Conservation (phyloP, 1,284 basidiomycete species). For the Ceratobasidium sp. region DNA sequence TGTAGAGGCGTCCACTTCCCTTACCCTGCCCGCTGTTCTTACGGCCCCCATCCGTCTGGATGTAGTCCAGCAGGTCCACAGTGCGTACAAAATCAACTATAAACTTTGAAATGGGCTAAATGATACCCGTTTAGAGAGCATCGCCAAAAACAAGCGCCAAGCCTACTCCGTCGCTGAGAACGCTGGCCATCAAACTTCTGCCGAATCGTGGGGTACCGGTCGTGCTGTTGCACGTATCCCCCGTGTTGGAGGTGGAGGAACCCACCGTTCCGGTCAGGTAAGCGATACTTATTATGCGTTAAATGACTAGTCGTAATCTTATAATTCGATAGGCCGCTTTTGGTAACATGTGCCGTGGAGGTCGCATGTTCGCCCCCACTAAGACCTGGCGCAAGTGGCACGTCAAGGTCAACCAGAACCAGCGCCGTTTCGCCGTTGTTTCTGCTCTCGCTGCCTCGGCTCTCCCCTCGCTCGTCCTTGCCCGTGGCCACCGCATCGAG, state of each 20-base stretch:
- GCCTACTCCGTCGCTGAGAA: slow-evolving; percentile 97
- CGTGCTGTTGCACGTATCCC: slow-evolving; percentile 99
- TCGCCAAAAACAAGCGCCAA: slow-evolving; percentile 99
- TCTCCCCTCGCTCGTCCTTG: slow-evolving; percentile 97
- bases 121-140: slow-evolving; percentile 75
- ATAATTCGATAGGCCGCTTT: slow-evolving; percentile 78
- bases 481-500: slow-evolving; percentile 99
- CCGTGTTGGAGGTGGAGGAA: slow-evolving; percentile 99
- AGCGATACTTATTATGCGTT: slow-evolving; percentile 42
- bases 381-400: slow-evolving; percentile 99
- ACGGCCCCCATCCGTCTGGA: slow-evolving; percentile 98
- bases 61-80: slow-evolving; percentile 98
- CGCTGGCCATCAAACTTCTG: slow-evolving; percentile 98
- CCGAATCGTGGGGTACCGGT: slow-evolving; percentile 99
- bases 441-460: slow-evolving; percentile 98
- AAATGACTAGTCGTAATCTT: background rate
- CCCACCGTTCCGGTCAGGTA: slow-evolving; percentile 96
- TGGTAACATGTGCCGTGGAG: slow-evolving; percentile 99
- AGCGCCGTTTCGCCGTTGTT: slow-evolving; percentile 97
- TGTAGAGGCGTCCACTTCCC: slow-evolving; percentile 83
- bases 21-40: slow-evolving; percentile 95
- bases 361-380: slow-evolving; percentile 99
- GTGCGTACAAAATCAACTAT: slow-evolving; percentile 60
- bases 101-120: background rate
- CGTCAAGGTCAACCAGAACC: slow-evolving; percentile 99